phyloP scores from a whole-genome alignment of 1,284 basidiomycete species.

The Cystobasidium sp. region DNA sequence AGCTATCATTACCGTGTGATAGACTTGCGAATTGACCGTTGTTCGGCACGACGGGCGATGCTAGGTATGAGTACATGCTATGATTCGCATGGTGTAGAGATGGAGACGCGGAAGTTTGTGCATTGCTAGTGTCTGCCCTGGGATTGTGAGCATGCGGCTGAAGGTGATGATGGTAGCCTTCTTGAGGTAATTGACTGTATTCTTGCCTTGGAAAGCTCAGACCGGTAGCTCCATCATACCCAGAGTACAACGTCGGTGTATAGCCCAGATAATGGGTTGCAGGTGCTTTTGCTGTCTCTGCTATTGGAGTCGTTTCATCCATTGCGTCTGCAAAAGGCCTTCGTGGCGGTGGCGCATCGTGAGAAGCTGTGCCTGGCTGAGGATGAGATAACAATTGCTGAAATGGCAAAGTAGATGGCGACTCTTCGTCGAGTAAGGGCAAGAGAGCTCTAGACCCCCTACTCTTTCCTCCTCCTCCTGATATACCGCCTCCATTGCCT shows the following conservation, averaged over 20 bases:
- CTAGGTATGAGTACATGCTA: slow-evolving; percentile 17
- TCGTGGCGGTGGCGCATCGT: background rate
- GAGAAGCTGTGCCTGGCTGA: background rate
- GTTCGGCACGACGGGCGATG: background rate
- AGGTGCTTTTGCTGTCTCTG: background rate
- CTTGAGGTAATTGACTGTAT: no score
- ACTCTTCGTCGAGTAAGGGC: no score
- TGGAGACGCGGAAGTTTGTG: background rate
- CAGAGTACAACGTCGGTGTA: background rate
- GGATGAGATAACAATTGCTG: background rate
- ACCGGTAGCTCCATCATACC: slow-evolving; percentile 5
- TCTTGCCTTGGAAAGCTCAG: background rate
- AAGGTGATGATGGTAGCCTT: no score
- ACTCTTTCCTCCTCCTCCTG: no score
- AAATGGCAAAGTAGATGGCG: no score
- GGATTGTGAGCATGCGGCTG: no score
- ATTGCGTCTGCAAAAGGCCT: slow-evolving; percentile 1
- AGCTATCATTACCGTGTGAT: background rate
- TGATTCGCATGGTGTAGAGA: background rate
- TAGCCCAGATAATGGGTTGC: background rate
- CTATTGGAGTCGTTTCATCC: background rate
- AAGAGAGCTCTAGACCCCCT: no score
- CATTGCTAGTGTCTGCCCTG: background rate
- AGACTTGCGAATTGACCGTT: background rate
- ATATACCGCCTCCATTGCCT: no score